Conservation (phyloP, 768 basidiomycete species). For the Psilocybe azurescens region DNA sequence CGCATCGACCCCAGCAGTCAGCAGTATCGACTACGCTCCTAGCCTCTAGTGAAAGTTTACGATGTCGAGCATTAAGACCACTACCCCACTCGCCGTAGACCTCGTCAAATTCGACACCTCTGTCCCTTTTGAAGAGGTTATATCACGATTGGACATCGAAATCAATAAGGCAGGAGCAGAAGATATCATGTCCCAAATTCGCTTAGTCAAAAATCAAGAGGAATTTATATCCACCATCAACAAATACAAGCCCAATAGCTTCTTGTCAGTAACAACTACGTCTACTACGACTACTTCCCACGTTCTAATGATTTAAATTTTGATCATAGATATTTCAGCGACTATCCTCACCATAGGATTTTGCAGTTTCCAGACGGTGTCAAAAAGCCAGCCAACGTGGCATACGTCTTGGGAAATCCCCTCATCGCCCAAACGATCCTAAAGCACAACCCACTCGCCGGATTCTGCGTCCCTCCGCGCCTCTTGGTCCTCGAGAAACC, state of each 20-base stretch:
- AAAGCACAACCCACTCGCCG: conserved; percentile 43
- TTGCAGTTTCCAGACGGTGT: conserved; percentile 33
- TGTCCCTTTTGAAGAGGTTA: conserved; percentile 44
- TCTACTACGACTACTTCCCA: background rate
- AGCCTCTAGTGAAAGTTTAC: background rate
- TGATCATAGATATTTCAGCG: conserved; percentile 43
- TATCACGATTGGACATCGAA: conserved; percentile 46
- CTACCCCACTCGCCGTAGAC: conserved; percentile 42
- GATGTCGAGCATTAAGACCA: conserved; percentile 23
- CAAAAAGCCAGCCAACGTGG: conserved; percentile 33
- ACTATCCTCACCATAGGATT: conserved; percentile 42
- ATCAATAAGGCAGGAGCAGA: conserved; percentile 43
- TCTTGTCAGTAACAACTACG: conserved; percentile 43
- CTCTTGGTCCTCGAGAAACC: conserved; percentile 47
- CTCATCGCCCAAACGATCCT: conserved; percentile 52
- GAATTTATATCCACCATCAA: conserved; percentile 42
- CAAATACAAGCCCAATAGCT: conserved; percentile 39
- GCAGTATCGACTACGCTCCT: no score
- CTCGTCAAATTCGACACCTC: conserved; percentile 48
- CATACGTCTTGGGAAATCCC: conserved; percentile 59
- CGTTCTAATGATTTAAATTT: background rate
- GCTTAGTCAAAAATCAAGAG: conserved; percentile 33
- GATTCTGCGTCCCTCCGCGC: conserved; percentile 49
- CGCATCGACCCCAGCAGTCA: no score
- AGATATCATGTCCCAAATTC: conserved; percentile 28